Conservation (phyloP, 176 grass and related monocot genomes). For the Aegilops sharonensis region DNA sequence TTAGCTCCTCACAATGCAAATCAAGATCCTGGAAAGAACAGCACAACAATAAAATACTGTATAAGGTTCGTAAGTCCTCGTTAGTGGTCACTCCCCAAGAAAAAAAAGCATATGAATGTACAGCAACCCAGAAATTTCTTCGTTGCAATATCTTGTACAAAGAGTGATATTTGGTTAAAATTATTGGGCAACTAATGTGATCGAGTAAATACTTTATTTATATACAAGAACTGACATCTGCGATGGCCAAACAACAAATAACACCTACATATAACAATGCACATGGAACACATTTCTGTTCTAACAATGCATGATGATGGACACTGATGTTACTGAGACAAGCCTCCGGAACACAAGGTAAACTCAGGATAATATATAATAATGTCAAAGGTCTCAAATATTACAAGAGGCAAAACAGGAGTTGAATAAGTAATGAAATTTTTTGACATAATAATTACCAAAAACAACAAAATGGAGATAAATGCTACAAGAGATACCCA, state of each 20-base stretch:
- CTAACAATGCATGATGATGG: not conserved
- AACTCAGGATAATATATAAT: conserved; percentile 5
- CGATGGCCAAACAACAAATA: not conserved
- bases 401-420: not conserved
- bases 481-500: not conserved
- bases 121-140: conserved; percentile 9
- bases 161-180: not conserved
- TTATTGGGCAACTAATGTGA: conserved; percentile 10
- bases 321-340: not conserved
- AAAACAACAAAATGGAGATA: not conserved
- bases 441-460: not conserved
- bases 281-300: not conserved
- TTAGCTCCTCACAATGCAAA: conserved; percentile 67
- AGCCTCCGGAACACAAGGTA: not conserved
- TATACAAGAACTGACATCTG: not conserved
- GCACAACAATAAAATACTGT: conserved; percentile 14
- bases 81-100: not conserved
- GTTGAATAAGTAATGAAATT: not conserved
- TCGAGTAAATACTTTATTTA: not conserved
- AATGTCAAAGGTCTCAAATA: conserved; percentile 6
- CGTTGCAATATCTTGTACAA: not conserved
- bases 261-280: not conserved
- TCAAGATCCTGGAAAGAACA: conserved; percentile 67
- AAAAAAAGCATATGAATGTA: not conserved
- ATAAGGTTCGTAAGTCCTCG: not conserved